Evolutionary conservation across 2,329 filamentous ascomycete species (phyloP).

Genomic region (Periconia macrospinosa): DNA sequence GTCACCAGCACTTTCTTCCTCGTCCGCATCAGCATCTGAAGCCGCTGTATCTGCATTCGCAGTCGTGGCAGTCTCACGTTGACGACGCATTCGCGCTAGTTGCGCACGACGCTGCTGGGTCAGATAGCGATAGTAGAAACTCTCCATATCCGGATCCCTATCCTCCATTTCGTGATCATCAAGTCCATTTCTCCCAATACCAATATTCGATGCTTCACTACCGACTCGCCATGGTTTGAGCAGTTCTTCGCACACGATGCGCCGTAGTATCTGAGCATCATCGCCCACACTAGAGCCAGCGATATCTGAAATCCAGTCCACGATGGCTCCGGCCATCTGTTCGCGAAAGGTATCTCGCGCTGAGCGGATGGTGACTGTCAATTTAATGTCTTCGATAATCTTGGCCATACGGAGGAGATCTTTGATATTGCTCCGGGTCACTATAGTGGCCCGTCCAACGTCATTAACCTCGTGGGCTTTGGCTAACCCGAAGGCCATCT

Average conservation of each 20-base stretch:
- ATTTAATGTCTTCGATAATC: conserved; percentile 90
- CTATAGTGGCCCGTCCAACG: conserved; percentile 82
- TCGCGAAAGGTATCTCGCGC: conserved; percentile 94
- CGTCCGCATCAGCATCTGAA: conserved; percentile 48
- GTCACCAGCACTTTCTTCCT: conserved; percentile 47
- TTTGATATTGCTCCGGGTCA: conserved; percentile 71
- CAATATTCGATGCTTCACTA: conserved; percentile 77
- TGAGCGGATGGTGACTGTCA: conserved; percentile 93
- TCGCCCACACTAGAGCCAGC: conserved; percentile 82
- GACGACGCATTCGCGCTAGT: conserved; percentile 27
- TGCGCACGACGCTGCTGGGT: conserved; percentile 29
- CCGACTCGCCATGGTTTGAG: conserved; percentile 85
- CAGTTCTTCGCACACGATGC: conserved; percentile 86
- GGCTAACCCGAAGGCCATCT: conserved; percentile 66
- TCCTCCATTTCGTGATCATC: conserved; percentile 77
- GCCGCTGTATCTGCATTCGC: conserved; percentile 50
- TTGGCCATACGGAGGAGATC: conserved; percentile 76
- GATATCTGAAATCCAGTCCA: conserved; percentile 95
- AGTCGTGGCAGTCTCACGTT: conserved; percentile 34
- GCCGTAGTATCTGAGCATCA: conserved; percentile 77
- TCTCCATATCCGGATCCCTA: conserved; percentile 41
- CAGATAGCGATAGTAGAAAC: conserved; percentile 29
- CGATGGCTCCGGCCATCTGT: conserved; percentile 97
- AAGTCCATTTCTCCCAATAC: conserved; percentile 75
- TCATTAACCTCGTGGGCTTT: conserved; percentile 89